Conservation (phyloP, 2,329 filamentous ascomycete genomes). For the Neospermospora avenae region DNA sequence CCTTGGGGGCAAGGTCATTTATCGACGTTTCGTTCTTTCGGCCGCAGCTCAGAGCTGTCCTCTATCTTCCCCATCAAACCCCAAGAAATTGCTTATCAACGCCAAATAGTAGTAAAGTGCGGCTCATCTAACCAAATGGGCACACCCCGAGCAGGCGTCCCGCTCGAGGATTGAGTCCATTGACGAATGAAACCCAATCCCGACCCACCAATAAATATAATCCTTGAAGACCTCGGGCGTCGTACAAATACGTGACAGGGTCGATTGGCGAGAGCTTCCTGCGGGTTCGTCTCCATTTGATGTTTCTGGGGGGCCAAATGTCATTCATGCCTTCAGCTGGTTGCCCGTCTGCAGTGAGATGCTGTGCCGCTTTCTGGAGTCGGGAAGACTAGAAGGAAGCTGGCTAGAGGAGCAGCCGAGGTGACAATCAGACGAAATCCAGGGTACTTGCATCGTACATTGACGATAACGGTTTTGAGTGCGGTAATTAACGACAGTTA, state of each 20-base stretch:
- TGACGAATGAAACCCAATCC: not conserved
- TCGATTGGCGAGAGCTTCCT: not conserved
- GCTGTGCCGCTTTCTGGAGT: not conserved
- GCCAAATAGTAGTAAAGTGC: not conserved
- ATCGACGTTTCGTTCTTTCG: not conserved
- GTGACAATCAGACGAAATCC: not conserved
- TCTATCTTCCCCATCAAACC: not conserved
- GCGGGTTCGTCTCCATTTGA: not conserved
- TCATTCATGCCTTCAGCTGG: not conserved
- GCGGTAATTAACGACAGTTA: not conserved
- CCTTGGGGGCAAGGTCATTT: not conserved
- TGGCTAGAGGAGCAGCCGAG: not conserved
- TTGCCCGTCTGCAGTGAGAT: not conserved
- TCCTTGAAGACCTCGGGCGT: not conserved
- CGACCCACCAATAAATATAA: not conserved
- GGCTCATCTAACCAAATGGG: conserved; percentile 1
- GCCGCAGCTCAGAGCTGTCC: not conserved
- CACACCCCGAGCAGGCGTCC: not conserved
- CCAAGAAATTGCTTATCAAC: not conserved
- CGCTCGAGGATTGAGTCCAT: not conserved
- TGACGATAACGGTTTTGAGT: too few relatives aligned
- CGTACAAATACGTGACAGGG: not conserved
- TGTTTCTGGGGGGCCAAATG: not conserved
- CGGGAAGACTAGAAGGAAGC: not conserved
- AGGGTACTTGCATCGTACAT: too few relatives aligned